Evolutionary conservation across 2,329 filamentous ascomycete genomes (phyloP), one percentile per base, ranked within the genome.

Genomic region (Drechslera avenae): DNA sequence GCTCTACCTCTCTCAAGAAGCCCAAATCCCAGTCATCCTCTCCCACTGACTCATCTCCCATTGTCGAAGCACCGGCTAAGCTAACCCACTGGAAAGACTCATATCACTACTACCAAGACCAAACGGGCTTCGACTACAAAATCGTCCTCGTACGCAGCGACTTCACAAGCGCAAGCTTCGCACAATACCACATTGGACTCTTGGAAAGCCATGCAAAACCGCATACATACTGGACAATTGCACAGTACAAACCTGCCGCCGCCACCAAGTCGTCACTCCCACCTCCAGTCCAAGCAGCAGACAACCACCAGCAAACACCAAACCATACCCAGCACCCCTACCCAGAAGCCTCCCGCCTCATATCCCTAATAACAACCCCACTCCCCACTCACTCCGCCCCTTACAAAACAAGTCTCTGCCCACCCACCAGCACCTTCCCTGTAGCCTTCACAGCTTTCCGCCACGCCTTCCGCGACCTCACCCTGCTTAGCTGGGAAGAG

Each of bases 71-170:
- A 21, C 42, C 47, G 37, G 56, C 59, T 62, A 67, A 61, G 39
- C 54, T 41, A 7, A 35, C 46, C 30, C 78, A 28, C 75, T 83
- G 70, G 39, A 64, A 64, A 73, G 70, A 72, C 50, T 49, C 62
- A n/a, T 84, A 86, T 63, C 85, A 84, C 52, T 71, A 89, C 53
- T 91, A 88, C 71, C 74, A 72, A 14, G 89, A 94, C 66, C 47
- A 63, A 3, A 81, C 80, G 0, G 81, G 80, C 39, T 89, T 90
- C 67, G 70, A 76, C 3, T 91, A 90, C 72, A 79, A 86, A 46
- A 74, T 89, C 50, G 78, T 79, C 0, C 73, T 94, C 12, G 79
- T 79, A 2, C 82, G 87, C 23, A 67, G 65, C 66, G 82, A 73
- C 70, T 78, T 66, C 32, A 70, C 54, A 4, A 75, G 76, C 9